Conservation (phyloP, 2,329 filamentous ascomycete genomes). For the Pseudonectria buxi region DNA sequence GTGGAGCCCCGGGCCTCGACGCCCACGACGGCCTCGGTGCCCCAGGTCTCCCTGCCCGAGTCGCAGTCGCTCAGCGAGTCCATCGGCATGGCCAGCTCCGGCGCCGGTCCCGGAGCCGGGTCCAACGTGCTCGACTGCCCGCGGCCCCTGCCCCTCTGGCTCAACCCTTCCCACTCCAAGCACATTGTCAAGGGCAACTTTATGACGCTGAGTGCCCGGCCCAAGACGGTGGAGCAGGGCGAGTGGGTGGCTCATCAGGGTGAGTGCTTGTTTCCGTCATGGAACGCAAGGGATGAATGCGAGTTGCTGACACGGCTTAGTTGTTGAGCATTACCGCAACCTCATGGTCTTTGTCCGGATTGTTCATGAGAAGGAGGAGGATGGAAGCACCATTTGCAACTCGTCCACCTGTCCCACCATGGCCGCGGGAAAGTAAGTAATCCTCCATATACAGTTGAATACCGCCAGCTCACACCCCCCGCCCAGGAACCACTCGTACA, state of each 20-base stretch:
- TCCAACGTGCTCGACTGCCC: too few species aligned
- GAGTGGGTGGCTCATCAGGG: conserved; percentile 96
- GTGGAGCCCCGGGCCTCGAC: too few species aligned
- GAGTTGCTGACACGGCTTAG: neutral
- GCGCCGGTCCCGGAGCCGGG: too few species aligned
- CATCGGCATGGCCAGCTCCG: too few species aligned
- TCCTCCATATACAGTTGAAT: neutral
- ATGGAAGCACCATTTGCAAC: conserved; percentile 76
- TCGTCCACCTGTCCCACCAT: conserved; percentile 78
- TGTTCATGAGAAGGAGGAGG: conserved; percentile 77
- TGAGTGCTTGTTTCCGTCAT: conserved; percentile 34
- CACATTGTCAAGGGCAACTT: conserved; percentile 97
- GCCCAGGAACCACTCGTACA: conserved; percentile 1
- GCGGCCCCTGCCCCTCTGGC: conserved; percentile 44
- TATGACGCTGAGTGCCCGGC: conserved; percentile 87
- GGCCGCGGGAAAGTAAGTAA: conserved; percentile 83
- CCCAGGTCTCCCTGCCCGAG: too few species aligned
- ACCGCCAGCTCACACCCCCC: conserved; percentile 10
- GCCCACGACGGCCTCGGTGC: too few species aligned
- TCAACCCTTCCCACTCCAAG: conserved; percentile 67
- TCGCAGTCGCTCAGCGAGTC: too few species aligned
- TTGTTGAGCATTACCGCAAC: conserved; percentile 87
- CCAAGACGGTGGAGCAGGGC: conserved; percentile 86
- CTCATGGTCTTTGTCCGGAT: conserved; percentile 85
- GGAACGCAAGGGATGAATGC: too few species aligned